phyloP scores from a whole-genome alignment of 306 rosid species.

The Myrica gale region DNA sequence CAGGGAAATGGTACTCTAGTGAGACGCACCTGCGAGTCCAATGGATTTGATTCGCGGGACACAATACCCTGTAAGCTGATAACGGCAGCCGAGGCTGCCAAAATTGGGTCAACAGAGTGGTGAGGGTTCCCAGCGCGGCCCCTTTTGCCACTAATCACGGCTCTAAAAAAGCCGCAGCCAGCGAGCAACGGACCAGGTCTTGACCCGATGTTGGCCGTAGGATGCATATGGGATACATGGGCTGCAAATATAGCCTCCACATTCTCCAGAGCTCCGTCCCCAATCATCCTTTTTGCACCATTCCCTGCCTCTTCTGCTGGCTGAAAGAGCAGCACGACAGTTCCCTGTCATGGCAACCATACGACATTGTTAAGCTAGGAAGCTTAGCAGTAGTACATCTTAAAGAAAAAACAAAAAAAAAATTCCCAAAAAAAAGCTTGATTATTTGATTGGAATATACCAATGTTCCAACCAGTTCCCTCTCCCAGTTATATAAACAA shows the following conservation, averaged over 20 bases:
- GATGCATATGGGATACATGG: conserved; percentile 86
- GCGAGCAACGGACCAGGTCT: conserved; percentile 87
- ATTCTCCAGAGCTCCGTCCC: conserved; percentile 74
- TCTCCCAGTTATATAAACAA: neutral
- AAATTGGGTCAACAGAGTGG: conserved; percentile 65
- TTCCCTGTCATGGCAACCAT: conserved; percentile 53
- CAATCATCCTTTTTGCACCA: conserved; percentile 90
- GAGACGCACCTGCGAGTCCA: conserved; percentile 73
- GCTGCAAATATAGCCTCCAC: conserved; percentile 93
- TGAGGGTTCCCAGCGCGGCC: conserved; percentile 46
- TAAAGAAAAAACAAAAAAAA: neutral
- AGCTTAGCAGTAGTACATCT: neutral
- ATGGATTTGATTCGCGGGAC: conserved; percentile 88
- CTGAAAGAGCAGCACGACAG: conserved; percentile 81
- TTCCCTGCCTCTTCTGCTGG: conserved; percentile 99
- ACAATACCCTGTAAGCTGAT: conserved; percentile 92
- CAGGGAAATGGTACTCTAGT: no score
- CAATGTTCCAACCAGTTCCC: neutral
- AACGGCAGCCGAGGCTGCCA: conserved; percentile 84
- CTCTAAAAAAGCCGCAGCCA: conserved; percentile 91
- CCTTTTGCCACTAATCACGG: conserved; percentile 60
- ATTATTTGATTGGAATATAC: neutral
- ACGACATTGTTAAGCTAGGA: neutral
- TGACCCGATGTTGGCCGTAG: conserved; percentile 77
- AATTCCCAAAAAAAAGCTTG: neutral